A percentile compares a stretch with the other conserved stretches of the same genome.
phyloP scores from a whole-genome alignment of 352 stramenopile species.

The Phytophthora macrochlamydospora region DNA sequence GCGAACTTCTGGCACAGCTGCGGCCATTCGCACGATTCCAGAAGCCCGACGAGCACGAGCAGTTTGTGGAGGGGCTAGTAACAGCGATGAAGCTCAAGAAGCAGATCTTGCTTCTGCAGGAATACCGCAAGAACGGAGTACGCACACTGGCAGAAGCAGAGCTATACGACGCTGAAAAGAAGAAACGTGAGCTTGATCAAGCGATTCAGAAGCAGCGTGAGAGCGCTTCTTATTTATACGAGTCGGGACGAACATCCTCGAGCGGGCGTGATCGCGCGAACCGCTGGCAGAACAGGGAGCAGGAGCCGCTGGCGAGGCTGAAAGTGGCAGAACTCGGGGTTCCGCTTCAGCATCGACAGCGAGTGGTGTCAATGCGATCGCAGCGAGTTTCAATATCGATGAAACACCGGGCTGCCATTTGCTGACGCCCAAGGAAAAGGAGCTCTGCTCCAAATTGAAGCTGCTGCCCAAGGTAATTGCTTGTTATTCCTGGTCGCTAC shows the following conservation, averaged over 20 bases:
- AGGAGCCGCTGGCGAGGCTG: constrained; percentile 39
- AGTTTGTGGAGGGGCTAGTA: constrained; percentile 93
- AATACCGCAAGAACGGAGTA: constrained; percentile 96
- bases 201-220: constrained; percentile 89
- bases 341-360: constrained; percentile 10
- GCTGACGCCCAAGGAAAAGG: constrained; percentile 90
- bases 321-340: constrained; percentile 40
- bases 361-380: constrained; percentile 31
- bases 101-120: constrained; percentile 96
- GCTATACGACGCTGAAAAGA: constrained; percentile 95
- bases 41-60: constrained; percentile 91
- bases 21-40: constrained; percentile 96
- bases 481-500: neutral
- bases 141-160: constrained; percentile 94
- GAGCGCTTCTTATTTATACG: constrained; percentile 86
- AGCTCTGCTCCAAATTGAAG: constrained; percentile 90
- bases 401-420: constrained; percentile 86
- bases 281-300: constrained; percentile 68
- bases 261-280: constrained; percentile 69
- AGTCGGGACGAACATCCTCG: constrained; percentile 60
- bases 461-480: constrained; percentile 85
- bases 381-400: constrained; percentile 77
- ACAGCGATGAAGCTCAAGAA: constrained; percentile 92
- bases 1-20: constrained; percentile 94
- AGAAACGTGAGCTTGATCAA: constrained; percentile 92